A percentile compares a stretch with the other conserved stretches of the same genome.
Evolutionary conservation across 176 grass and related monocot genomes (phyloP).

Genomic region (Carex parvula): DNA sequence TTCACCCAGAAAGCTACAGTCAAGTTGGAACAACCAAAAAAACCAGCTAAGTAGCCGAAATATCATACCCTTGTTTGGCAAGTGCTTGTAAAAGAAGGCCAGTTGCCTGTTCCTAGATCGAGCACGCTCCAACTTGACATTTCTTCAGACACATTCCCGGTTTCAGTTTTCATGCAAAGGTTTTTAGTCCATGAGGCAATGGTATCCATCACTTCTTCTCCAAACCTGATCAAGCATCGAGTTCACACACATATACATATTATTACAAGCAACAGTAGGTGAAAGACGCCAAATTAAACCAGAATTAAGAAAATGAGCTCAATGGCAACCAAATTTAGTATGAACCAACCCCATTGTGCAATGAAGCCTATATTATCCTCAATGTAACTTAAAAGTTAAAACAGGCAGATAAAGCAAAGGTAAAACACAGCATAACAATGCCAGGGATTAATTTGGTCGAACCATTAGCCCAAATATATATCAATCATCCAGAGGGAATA

Average conservation of each 20-base stretch:
- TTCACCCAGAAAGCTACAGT: neutral
- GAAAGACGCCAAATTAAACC: neutral
- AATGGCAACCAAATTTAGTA: neutral
- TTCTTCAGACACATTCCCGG: constrained; percentile 33
- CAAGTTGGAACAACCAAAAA: neutral
- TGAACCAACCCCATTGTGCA: neutral
- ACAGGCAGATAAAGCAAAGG: neutral
- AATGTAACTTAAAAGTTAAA: neutral
- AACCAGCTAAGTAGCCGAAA: neutral
- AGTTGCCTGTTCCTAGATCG: constrained; percentile 90
- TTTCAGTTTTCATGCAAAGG: constrained; percentile 51
- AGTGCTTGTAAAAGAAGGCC: constrained; percentile 83
- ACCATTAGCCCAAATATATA: neutral
- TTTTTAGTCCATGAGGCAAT: constrained; percentile 81
- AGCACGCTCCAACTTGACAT: constrained; percentile 65
- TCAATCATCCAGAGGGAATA: neutral
- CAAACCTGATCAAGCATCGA: constrained; percentile 58
- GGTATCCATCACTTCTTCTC: constrained; percentile 91
- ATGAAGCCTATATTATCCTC: neutral
- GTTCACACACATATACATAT: neutral
- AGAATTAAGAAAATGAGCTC: neutral
- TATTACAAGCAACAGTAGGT: neutral
- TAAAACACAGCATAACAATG: neutral
- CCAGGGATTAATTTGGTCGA: neutral
- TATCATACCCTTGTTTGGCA: constrained; percentile 73